Conservation (phyloP, 1,284 basidiomycete genomes). For the Microbotryum violaceum region DNA sequence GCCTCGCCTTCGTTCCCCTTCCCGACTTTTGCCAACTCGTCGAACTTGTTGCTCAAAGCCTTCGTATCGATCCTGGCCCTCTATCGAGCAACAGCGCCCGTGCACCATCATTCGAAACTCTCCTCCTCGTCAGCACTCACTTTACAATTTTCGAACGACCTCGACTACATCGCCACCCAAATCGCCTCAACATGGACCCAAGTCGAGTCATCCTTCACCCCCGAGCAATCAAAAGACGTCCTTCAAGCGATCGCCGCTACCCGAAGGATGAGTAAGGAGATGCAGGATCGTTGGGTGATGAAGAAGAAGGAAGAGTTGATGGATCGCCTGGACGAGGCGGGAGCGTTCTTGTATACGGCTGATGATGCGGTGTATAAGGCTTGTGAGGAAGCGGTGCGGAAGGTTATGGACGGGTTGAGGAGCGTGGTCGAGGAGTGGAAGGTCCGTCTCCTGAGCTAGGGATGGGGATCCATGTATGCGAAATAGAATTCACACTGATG, state of each 20-base stretch:
- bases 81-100: conserved; percentile 72
- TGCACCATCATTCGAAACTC: conserved; percentile 53
- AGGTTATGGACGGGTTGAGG: conserved; percentile 60
- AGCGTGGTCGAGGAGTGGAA: conserved; percentile 61
- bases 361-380: conserved; percentile 69
- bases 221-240: conserved; percentile 12
- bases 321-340: conserved; percentile 53
- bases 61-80: conserved; percentile 66
- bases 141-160: conserved; percentile 83
- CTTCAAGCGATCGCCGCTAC: conserved; percentile 16
- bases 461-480: too few species aligned
- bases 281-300: conserved; percentile 38
- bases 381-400: conserved; percentile 63
- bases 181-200: conserved; percentile 20
- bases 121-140: conserved; percentile 52
- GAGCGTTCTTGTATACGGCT: conserved; percentile 63
- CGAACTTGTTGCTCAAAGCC: conserved; percentile 48
- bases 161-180: conserved; percentile 54
- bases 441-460: conserved; percentile 46
- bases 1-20: conserved; percentile 32
- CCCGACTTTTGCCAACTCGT: conserved; percentile 19
- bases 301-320: conserved; percentile 47
- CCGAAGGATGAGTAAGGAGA: conserved; percentile 21
- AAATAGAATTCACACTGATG: too few species aligned
- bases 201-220: not conserved